Percentiles rank a stretch among this genome's conserved stretches.
Evolutionary conservation across 768 basidiomycete species (phyloP).

Genomic region (Rhizopogon rudus): DNA sequence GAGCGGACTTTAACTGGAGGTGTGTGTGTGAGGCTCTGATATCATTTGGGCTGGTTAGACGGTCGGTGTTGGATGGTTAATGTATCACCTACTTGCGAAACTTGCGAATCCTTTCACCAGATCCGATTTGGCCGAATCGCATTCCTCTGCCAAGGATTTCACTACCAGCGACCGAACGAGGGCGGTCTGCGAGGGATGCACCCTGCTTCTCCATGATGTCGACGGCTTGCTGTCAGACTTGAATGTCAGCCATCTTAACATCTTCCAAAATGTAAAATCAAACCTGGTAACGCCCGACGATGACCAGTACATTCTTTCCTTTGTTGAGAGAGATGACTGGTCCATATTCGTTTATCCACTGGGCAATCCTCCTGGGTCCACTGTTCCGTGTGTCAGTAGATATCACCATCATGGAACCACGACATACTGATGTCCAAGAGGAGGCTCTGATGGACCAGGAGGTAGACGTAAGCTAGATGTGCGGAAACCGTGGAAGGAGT

Average conservation of each 20-base stretch:
- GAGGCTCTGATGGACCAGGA: conserved; percentile 5
- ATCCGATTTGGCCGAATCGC: conserved; percentile 46
- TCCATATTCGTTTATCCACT: conserved; percentile 8
- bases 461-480: not conserved
- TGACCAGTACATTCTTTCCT: conserved; percentile 1
- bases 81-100: conserved; percentile 40
- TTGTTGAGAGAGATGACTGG: conserved; percentile 4
- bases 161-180: conserved; percentile 46
- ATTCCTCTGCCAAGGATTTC: conserved; percentile 56
- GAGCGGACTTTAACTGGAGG: conserved; percentile 44
- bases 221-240: conserved; percentile 30
- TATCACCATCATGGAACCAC: not conserved
- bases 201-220: conserved; percentile 40
- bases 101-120: conserved; percentile 53
- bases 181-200: conserved; percentile 45
- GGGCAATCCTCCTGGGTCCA: not conserved
- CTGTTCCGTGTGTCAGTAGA: not conserved
- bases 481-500: not conserved
- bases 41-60: not conserved
- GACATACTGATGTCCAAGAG: conserved; percentile 1
- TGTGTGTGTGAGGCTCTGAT: conserved; percentile 48
- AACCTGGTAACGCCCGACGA: conserved; percentile 6
- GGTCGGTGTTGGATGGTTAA: not conserved
- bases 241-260: conserved; percentile 12
- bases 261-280: not conserved